A percentile compares a stretch with the other conserved stretches of the same genome.
Evolutionary conservation across 2,329 filamentous ascomycete species (phyloP).

Genomic region (Fusarium odoratissimum): DNA sequence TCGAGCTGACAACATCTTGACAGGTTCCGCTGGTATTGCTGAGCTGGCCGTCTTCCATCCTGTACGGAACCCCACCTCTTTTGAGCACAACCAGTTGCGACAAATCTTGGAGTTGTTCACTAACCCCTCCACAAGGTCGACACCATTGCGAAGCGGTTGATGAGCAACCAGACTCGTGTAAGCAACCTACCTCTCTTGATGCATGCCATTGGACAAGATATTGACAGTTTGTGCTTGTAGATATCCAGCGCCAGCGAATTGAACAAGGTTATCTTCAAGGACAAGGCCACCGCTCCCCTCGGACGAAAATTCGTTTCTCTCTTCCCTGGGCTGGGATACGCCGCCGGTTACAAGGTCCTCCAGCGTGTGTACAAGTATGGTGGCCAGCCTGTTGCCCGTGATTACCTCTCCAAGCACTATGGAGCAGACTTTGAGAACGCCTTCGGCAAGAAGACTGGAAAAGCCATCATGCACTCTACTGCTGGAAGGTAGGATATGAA

Average conservation of each 20-base stretch:
- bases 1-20: slow-evolving; percentile 37
- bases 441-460: slow-evolving; percentile 97
- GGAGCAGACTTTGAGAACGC: slow-evolving; percentile 85
- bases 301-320: slow-evolving; percentile 90
- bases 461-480: slow-evolving; percentile 97
- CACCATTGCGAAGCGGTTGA: slow-evolving; percentile 97
- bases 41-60: slow-evolving; percentile 95
- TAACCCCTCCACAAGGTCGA: slow-evolving; percentile 74
- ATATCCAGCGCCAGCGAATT: slow-evolving; percentile 66
- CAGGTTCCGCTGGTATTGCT: slow-evolving; percentile 91
- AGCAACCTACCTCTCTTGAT: slow-evolving; percentile 58
- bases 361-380: slow-evolving; percentile 99
- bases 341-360: slow-evolving; percentile 96
- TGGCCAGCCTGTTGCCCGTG: slow-evolving; percentile 93
- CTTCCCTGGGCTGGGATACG: slow-evolving; percentile 97
- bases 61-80: slow-evolving; percentile 60
- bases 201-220: slow-evolving; percentile 2
- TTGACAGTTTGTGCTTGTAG: slow-evolving; percentile 42
- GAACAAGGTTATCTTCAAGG: slow-evolving; percentile 94
- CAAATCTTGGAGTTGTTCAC: slow-evolving; percentile 21
- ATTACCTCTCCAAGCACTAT: slow-evolving; percentile 85
- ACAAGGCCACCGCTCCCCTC: slow-evolving; percentile 78
- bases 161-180: slow-evolving; percentile 87
- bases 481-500: slow-evolving; percentile 77
- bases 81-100: slow-evolving; percentile 4